These are phyloP conservation scores for Phaffia australis DNA, from an alignment of 768 basidiomycete genomes.

Conservation along the genomic window DNA sequence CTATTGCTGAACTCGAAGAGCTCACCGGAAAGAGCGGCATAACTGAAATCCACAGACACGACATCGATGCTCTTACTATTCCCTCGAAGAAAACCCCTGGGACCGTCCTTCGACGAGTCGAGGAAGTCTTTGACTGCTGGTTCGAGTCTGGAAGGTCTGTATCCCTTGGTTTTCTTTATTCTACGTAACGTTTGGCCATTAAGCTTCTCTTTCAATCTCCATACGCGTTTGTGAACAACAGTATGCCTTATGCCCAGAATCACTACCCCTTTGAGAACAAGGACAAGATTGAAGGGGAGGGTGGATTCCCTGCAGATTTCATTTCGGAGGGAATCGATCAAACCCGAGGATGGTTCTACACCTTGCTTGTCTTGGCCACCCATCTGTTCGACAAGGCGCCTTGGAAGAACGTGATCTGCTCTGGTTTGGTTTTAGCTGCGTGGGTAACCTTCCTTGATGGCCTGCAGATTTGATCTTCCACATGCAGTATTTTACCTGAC, in stretches of 20 bases:
- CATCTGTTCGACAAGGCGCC: slow-evolving; percentile 87
- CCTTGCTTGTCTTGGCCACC: slow-evolving; percentile 86
- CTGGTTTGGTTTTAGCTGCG: slow-evolving; percentile 89
- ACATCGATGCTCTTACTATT: slow-evolving; percentile 91
- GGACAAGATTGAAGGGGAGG: slow-evolving; percentile 76
- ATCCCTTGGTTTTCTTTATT: not conserved
- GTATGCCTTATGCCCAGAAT: slow-evolving; percentile 95
- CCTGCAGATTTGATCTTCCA: no score
- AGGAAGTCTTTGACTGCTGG: slow-evolving; percentile 99
- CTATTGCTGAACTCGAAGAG: slow-evolving; percentile 73
- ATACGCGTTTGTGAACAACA: slow-evolving; percentile 35
- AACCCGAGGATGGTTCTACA: slow-evolving; percentile 99
- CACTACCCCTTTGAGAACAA: slow-evolving; percentile 86
- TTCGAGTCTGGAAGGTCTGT: slow-evolving; percentile 94
- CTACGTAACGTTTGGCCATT: not conserved
- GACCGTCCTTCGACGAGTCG: slow-evolving; percentile 61
- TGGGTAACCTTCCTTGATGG: slow-evolving; percentile 40
- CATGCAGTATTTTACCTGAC: not conserved
- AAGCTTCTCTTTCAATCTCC: not conserved
- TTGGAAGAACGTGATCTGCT: slow-evolving; percentile 96
- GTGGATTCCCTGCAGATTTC: slow-evolving; percentile 86
- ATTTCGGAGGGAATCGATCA: slow-evolving; percentile 98
- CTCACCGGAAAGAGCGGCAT: slow-evolving; percentile 75
- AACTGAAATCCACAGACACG: slow-evolving; percentile 83
- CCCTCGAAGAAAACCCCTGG: slow-evolving; percentile 85